These are phyloP conservation scores for Solanum appendiculatum DNA, from an alignment of 257 asterid species.

Conservation along the genomic window DNA sequence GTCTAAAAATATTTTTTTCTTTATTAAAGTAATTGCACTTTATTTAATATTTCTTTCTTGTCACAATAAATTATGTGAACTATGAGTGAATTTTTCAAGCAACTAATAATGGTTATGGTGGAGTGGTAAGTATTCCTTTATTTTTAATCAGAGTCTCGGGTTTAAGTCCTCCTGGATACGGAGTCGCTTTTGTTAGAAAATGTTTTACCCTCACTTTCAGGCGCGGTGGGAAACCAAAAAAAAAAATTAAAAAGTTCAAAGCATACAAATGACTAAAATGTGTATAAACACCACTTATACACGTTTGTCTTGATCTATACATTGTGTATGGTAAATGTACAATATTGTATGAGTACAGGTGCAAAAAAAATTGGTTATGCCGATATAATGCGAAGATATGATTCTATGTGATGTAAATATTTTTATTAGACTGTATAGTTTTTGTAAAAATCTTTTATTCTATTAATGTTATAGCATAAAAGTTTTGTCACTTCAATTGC, in stretches of 20 bases:
- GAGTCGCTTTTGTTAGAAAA: too few species aligned
- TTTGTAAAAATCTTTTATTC: too few species aligned
- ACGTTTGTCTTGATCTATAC: background rate
- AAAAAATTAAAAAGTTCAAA: too few species aligned
- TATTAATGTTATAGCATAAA: background rate
- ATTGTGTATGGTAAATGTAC: background rate
- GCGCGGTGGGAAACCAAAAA: background rate
- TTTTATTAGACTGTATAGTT: too few species aligned
- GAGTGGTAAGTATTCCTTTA: too few species aligned
- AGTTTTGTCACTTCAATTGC: background rate
- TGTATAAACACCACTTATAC: background rate
- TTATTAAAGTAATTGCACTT: background rate
- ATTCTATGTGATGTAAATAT: background rate
- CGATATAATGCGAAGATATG: background rate
- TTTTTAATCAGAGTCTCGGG: rapidly evolving
- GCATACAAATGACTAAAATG: background rate
- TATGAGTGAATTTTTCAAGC: background rate
- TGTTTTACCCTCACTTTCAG: rapidly evolving
- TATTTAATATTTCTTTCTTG: background rate
- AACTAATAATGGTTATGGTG: too few species aligned
- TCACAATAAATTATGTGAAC: background rate
- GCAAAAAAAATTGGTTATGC: background rate
- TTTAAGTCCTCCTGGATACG: rapidly evolving
- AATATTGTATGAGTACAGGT: background rate
- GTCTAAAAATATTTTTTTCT: background rate